Conservation (phyloP, 129 eudicot species). For the Tanacetum coccineum region DNA sequence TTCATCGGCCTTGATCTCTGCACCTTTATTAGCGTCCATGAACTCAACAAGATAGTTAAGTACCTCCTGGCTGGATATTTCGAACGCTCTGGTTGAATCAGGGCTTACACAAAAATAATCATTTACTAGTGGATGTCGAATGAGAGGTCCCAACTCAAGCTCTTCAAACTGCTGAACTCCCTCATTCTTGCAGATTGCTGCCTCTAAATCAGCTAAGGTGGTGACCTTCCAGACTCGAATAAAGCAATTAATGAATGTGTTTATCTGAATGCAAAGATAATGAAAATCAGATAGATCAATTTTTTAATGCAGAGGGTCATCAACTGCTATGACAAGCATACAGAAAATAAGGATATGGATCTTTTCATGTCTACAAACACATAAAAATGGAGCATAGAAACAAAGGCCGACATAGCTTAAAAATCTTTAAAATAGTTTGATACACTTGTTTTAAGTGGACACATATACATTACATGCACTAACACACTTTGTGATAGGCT, state of each 20-base stretch:
- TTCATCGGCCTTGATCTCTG: slow-evolving; percentile 37
- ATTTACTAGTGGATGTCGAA: slow-evolving; percentile 61
- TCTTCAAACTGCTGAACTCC: slow-evolving; percentile 65
- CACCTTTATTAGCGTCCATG: slow-evolving; percentile 30
- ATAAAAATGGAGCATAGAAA: too few relatives aligned
- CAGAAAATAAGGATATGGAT: not conserved
- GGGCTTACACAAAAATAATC: slow-evolving; percentile 66
- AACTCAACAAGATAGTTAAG: slow-evolving; percentile 41
- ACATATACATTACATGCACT: too few relatives aligned
- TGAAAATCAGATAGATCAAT: slow-evolving; percentile 1
- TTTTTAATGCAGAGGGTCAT: not conserved
- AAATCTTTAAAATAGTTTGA: too few relatives aligned
- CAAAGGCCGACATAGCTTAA: too few relatives aligned
- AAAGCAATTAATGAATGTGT: slow-evolving; percentile 75
- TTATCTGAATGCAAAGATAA: slow-evolving; percentile 38
- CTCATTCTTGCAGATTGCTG: slow-evolving; percentile 70
- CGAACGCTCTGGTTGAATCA: slow-evolving; percentile 40
- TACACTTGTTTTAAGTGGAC: too few relatives aligned
- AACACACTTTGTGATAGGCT: too few relatives aligned
- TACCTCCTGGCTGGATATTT: slow-evolving; percentile 53
- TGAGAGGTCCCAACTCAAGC: slow-evolving; percentile 77
- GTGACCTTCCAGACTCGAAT: slow-evolving; percentile 72
- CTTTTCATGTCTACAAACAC: too few relatives aligned
- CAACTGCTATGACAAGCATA: not conserved
- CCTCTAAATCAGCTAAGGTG: slow-evolving; percentile 62